Evolutionary conservation across 1,284 basidiomycete species (phyloP).

Genomic region (Apiotrichum mycotoxinovorans): DNA sequence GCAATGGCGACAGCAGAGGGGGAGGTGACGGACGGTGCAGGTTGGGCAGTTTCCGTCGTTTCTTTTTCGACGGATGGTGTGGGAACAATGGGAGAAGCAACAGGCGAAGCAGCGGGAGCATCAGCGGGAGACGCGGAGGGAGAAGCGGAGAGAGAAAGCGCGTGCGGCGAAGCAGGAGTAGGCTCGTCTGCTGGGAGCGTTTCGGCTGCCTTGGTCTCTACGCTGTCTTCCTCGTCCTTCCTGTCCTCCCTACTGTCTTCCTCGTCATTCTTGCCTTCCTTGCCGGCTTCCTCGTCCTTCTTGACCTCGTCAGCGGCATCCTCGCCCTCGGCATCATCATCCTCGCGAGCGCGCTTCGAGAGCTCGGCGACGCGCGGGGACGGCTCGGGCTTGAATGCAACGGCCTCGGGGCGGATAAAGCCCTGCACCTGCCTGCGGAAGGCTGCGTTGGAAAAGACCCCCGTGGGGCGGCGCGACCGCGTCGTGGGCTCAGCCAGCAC

Average conservation of each 20-base stretch:
- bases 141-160: neutral
- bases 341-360: neutral
- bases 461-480: neutral
- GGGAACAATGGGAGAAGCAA: neutral
- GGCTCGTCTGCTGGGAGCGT: neutral
- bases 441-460: conserved; percentile 1
- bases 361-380: neutral
- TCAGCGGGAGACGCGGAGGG: too few species aligned
- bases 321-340: neutral
- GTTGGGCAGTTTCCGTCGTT: neutral
- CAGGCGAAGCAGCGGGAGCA: too few species aligned
- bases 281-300: neutral
- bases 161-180: neutral
- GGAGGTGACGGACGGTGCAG: neutral
- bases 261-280: neutral
- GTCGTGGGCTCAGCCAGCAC: neutral
- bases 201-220: neutral
- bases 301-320: neutral
- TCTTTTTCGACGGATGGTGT: neutral
- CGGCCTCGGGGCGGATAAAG: conserved; percentile 6
- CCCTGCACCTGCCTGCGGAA: conserved; percentile 12
- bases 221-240: neutral
- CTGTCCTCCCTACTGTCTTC: neutral
- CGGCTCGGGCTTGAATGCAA: neutral
- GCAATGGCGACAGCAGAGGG: neutral